Base-by-base conservation (phyloP, 2,329 filamentous ascomycete genomes). In the Blastomyces parvus region DNA sequence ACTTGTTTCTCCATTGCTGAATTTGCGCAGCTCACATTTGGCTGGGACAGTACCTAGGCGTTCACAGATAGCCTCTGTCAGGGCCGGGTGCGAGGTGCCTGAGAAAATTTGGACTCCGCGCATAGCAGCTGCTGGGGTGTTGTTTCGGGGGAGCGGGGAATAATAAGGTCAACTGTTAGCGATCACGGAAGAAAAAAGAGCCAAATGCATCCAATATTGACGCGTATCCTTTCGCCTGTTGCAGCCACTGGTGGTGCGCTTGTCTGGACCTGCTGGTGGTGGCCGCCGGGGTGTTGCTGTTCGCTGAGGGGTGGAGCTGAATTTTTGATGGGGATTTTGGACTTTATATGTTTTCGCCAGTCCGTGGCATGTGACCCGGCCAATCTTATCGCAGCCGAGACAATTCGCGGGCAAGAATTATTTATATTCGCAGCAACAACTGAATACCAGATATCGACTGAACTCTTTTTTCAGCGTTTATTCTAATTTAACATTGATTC, bases 1-100 rank as follows among this genome's bases (percentile, higher is more conserved):
- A 63, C 84, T 85, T 57, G 86, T 88, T 78, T 88, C 86, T 66
- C 86, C 86, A 76, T 88, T 88, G 76, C 82, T 83, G 74, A 88
- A 88, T 73, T 88, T 87, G 67, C 83, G 81, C 67, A 88, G 77
- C 65, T 84, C 81, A 67, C 83, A 86, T 66, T 82, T 81, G 60
- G 83, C 82, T 33, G 82, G 82, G 64, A 81, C 79, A 67, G 82
- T 83, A 55, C 86, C 86, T 67, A 88, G 78, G 59, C 86, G 80
- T 71, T 87, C 84, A 73, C 86, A 88, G 70, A 88, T 87, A 62
- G 82, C 80, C 67, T 88, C 84, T 69, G 85, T 82, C 60, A 88
- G 81, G 65, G 76, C 75, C 50, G 85, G 86, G 74, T 88, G 86
- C 65, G 85, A 87, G 62, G 81, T 84, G 68, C 86, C 86, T 62